Percentiles rank a stretch among this genome's conserved stretches.
These are phyloP conservation scores for Salix suchowensis DNA, from an alignment of 345 rosid genomes.

Conservation along the genomic window DNA sequence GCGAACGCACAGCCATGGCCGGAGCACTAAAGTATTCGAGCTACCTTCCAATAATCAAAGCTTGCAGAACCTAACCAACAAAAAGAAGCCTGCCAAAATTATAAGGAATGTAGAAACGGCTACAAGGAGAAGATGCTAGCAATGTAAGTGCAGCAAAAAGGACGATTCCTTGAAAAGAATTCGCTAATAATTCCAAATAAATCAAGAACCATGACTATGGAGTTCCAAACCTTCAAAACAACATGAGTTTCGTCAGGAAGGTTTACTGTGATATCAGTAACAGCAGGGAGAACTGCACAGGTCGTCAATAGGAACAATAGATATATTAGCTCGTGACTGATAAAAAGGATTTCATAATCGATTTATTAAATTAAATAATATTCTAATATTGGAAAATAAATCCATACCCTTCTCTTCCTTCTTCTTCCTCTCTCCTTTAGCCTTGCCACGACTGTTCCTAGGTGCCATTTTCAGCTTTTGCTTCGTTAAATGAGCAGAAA, in stretches of 20 bases:
- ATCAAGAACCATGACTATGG: background rate
- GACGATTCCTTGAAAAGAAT: too few relatives aligned
- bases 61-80: too few relatives aligned
- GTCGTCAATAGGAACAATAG: too few relatives aligned
- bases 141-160: background rate
- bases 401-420: slow-evolving; percentile 83
- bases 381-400: background rate
- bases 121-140: background rate
- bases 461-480: slow-evolving; percentile 71
- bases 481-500: slow-evolving; percentile 17
- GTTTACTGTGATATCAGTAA: slow-evolving; percentile 64
- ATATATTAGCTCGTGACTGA: background rate
- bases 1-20: background rate
- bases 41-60: background rate
- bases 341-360: background rate
- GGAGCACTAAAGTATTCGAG: background rate
- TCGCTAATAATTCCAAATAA: too few relatives aligned
- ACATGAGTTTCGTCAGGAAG: slow-evolving; percentile 80
- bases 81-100: too few relatives aligned
- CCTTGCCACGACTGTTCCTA: slow-evolving; percentile 82
- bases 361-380: too few relatives aligned
- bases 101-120: too few relatives aligned
- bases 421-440: slow-evolving; percentile 95
- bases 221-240: slow-evolving; percentile 59
- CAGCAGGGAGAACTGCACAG: background rate